Conservation (phyloP, 2,329 filamentous ascomycete genomes). For the Talaromyces sp. region DNA sequence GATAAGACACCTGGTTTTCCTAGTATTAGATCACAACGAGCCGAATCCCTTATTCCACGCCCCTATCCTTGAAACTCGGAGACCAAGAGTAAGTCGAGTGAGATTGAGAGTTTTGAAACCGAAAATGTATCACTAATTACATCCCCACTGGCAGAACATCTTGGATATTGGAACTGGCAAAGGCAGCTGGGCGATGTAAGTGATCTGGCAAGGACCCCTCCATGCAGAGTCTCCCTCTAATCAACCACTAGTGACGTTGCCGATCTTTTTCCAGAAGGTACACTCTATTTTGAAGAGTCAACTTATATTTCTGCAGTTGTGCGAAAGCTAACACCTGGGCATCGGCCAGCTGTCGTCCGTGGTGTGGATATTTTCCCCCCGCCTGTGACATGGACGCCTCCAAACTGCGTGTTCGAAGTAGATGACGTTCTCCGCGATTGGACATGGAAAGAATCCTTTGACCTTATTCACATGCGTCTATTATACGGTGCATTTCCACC, state of each 20-base stretch:
- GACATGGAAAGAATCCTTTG: constrained; percentile 27
- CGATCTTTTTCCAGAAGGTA: constrained; percentile 10
- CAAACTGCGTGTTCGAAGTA: constrained; percentile 31
- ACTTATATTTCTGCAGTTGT: background rate
- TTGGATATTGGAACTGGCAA: constrained; percentile 21
- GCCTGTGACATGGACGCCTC: constrained; percentile 25
- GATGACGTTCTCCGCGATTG: constrained; percentile 27
- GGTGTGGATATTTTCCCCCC: constrained; percentile 29
- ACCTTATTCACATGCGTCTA: constrained; percentile 26
- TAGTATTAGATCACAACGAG: constrained; percentile 18
- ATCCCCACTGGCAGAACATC: constrained; percentile 16
- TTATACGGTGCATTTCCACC: constrained; percentile 16
- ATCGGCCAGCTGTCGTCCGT: constrained; percentile 11
- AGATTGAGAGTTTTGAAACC: background rate
- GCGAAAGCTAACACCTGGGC: too few relatives aligned
- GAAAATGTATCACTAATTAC: too few relatives aligned
- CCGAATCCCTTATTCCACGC: constrained; percentile 19
- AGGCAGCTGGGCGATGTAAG: constrained; percentile 23
- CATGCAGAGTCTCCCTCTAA: background rate
- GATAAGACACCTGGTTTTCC: constrained; percentile 18
- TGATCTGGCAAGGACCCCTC: background rate
- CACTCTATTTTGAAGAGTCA: background rate
- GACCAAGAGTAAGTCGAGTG: constrained; percentile 13
- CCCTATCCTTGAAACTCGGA: constrained; percentile 15
- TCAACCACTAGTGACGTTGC: constrained; percentile 8